phyloP scores from a whole-genome alignment of 345 rosid species.

The Eucalyptus melliodora region DNA sequence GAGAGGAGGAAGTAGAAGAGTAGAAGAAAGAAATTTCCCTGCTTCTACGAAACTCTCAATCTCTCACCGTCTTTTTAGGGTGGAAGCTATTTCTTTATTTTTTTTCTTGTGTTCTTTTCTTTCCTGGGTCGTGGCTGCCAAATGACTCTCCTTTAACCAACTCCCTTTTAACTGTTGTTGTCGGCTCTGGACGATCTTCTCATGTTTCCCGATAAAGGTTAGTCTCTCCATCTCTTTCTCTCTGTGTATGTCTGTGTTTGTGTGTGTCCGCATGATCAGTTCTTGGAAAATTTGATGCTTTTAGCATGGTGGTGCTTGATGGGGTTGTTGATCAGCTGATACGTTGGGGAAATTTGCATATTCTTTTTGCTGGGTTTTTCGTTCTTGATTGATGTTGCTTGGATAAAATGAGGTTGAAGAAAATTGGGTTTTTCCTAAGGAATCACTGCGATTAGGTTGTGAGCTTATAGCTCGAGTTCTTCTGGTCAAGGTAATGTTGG shows the following conservation, averaged over 20 bases:
- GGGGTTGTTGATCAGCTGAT: not conserved
- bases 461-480: not conserved
- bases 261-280: not conserved
- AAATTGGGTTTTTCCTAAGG: not conserved
- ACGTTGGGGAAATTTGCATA: not conserved
- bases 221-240: not conserved
- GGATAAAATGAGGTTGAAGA: not conserved
- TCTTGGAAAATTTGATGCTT: not conserved
- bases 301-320: not conserved
- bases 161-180: not conserved
- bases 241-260: not conserved
- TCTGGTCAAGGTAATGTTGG: not conserved
- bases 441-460: not conserved
- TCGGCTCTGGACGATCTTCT: not conserved
- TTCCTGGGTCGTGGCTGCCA: not conserved
- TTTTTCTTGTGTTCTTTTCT: not conserved
- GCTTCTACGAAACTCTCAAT: conserved; percentile 67
- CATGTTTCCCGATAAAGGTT: not conserved
- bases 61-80: conserved; percentile 5
- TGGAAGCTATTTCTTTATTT: not conserved
- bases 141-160: not conserved
- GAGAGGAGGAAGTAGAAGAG: conserved; percentile 77
- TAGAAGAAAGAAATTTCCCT: conserved; percentile 60
- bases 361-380: not conserved
- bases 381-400: not conserved